Evolutionary conservation across 2,329 filamentous ascomycete species (phyloP).

Genomic region (Apiospora rasikravindrae): DNA sequence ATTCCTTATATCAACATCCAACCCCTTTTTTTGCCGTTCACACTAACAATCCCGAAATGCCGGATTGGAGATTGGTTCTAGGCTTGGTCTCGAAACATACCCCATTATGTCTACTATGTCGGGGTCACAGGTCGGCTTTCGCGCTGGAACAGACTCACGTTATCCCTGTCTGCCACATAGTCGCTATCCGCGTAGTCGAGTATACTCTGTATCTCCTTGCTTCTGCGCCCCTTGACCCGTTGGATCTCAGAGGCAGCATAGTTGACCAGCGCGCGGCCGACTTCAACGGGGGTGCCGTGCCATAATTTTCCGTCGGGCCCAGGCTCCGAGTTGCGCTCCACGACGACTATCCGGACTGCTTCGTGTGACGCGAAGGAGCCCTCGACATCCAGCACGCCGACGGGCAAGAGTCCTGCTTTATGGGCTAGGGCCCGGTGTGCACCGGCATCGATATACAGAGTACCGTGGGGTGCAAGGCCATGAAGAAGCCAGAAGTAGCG

Average conservation of each 20-base stretch:
- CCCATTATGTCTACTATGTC: conserved; percentile 33
- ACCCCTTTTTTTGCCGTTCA: not conserved
- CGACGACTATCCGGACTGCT: conserved; percentile 84
- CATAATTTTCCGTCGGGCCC: conserved; percentile 51
- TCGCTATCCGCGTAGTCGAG: conserved; percentile 94
- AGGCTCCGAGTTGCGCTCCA: conserved; percentile 58
- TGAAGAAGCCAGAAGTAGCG: conserved; percentile 97
- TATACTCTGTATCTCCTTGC: conserved; percentile 77
- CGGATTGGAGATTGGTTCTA: not conserved
- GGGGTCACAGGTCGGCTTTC: conserved; percentile 61
- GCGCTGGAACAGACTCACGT: conserved; percentile 74
- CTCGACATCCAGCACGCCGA: conserved; percentile 88
- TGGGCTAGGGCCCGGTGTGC: conserved; percentile 79
- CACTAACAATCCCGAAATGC: not conserved
- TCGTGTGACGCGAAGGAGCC: conserved; percentile 92
- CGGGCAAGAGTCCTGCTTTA: conserved; percentile 87
- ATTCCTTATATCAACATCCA: not conserved
- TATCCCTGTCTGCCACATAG: conserved; percentile 88
- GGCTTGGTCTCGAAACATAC: conserved; percentile 4
- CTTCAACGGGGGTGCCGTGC: conserved; percentile 66
- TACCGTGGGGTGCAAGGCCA: conserved; percentile 88
- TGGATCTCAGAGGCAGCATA: conserved; percentile 86
- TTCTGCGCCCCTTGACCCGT: conserved; percentile 83
- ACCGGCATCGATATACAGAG: conserved; percentile 90
- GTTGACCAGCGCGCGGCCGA: conserved; percentile 89